A percentile compares a stretch with the other conserved stretches of the same genome.
Evolutionary conservation across 495 filamentous ascomycete species (phyloP).

Genomic region (Penicillium argentinense): DNA sequence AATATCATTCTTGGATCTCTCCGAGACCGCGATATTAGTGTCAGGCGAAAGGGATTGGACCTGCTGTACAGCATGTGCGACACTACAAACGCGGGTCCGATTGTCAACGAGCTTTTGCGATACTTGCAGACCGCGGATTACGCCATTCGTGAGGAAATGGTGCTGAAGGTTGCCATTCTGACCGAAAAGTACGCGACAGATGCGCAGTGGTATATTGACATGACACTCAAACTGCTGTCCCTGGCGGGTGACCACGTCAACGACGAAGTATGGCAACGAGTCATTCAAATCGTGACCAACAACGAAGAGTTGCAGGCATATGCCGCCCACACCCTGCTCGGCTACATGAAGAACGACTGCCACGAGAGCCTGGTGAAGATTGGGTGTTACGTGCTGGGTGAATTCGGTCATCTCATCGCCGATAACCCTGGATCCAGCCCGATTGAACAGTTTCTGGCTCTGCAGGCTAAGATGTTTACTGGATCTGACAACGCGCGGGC

Average conservation of each 20-base stretch:
- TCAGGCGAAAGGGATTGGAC: conserved; percentile 92
- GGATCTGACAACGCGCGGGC: conserved; percentile 87
- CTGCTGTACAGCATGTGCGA: conserved; percentile 99
- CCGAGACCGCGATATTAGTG: conserved; percentile 94
- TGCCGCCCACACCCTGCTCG: conserved; percentile 86
- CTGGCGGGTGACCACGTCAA: conserved; percentile 98
- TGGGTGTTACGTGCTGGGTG: conserved; percentile 90
- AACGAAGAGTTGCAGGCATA: conserved; percentile 98
- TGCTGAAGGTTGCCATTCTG: conserved; percentile 95
- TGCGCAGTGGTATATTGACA: conserved; percentile 99
- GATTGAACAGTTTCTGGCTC: conserved; percentile 94
- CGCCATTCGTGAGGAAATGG: conserved; percentile 98
- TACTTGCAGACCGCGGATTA: conserved; percentile 97
- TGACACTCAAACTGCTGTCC: conserved; percentile 89
- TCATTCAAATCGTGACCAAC: conserved; percentile 99
- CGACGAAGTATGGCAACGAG: conserved; percentile 98
- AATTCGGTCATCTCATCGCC: conserved; percentile 98
- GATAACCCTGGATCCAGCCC: conserved; percentile 90
- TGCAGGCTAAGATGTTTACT: conserved; percentile 85
- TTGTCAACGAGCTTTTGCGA: conserved; percentile 89
- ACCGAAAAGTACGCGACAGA: conserved; percentile 99
- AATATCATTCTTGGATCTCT: conserved; percentile 92
- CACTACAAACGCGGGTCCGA: conserved; percentile 81
- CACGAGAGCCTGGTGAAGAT: conserved; percentile 98
- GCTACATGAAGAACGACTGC: conserved; percentile 88